Base-by-base conservation (phyloP, 2,329 filamentous ascomycete species). In the Moelleriella libera region DNA sequence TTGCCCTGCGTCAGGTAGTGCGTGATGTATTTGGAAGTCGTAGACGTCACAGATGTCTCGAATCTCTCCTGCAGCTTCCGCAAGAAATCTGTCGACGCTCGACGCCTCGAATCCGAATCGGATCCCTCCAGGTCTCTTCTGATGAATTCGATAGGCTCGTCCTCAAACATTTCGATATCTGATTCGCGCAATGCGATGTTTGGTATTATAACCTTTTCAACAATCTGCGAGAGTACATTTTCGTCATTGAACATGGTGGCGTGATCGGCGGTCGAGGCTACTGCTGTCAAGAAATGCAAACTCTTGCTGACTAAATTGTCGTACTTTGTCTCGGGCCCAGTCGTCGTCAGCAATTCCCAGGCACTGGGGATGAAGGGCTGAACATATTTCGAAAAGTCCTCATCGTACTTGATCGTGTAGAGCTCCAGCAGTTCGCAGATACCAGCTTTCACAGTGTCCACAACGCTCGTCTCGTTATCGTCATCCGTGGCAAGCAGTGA, bases 121-220 rank as follows among this genome's bases (percentile, higher is more conserved):
- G 92, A 96, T 6, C 92, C 92, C 63, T 98, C 92, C 44, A 98
- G 72, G 64, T 98, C 92, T 58, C 88, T 79, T 52, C 92, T 79
- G 59, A 98, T 98, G 61, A 94, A 98, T 64, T 98, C 92, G 54
- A 98, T 98, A 0, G 92, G 92, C 68, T 98, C 94, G 61, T 98
- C 94, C 62, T 98, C 92, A 57, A 98, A 97, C 54, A 95, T 76
- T 63, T 98, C 92, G 47, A 95, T 77, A 54, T 98, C 94, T 0
- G 89, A 92, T 58, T 96, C 92, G 54, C 94, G 81, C 50, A 98
- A 70, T 12, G 85, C 84, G 49, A 98, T 80, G 58, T 98, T 98
- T 8, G 92, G 90, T 53, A 98, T 68, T 48, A 98, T 86, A 49
- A 97, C 92, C 68, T 95, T 95, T 63, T 97, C 88, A 8, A 96